Evolutionary conservation across 805 yeast genomes (phyloP).

Genomic region (Ogataea pignaliae): DNA sequence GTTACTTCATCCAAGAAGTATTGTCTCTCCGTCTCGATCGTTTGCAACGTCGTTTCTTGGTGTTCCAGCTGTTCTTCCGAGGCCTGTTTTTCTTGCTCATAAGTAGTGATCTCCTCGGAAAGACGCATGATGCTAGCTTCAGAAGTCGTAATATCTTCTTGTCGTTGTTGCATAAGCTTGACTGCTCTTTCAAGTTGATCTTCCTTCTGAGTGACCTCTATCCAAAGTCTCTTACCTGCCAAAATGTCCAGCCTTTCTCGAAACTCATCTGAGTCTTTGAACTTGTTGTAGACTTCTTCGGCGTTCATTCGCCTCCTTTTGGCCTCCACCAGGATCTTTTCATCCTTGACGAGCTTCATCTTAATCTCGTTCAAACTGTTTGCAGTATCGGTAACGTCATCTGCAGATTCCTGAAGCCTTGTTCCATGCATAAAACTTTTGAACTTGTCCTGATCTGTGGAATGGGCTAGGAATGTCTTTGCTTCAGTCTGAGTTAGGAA

Average conservation of each 20-base stretch:
- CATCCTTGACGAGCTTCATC: slow-evolving; percentile 35
- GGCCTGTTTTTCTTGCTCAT: slow-evolving; percentile 15
- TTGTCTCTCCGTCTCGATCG: slow-evolving; percentile 10
- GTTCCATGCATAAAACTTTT: slow-evolving; percentile 79
- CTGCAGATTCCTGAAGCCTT: slow-evolving; percentile 59
- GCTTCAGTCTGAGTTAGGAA: slow-evolving; percentile 94
- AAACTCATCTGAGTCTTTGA: slow-evolving; percentile 38
- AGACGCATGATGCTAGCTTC: slow-evolving; percentile 16
- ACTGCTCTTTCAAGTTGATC: slow-evolving; percentile 19
- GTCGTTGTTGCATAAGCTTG: slow-evolving; percentile 11
- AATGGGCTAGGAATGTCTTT: slow-evolving; percentile 76
- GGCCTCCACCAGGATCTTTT: slow-evolving; percentile 25
- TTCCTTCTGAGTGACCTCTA: slow-evolving; percentile 33
- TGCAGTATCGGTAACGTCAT: slow-evolving; percentile 43
- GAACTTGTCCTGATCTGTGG: slow-evolving; percentile 69
- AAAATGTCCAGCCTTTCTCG: slow-evolving; percentile 34
- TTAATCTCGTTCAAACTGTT: slow-evolving; percentile 36
- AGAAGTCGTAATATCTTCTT: slow-evolving; percentile 14
- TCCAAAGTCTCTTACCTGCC: slow-evolving; percentile 48
- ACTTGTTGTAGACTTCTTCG: slow-evolving; percentile 33
- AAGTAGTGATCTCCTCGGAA: slow-evolving; percentile 4
- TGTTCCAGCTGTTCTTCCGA: slow-evolving; percentile 12
- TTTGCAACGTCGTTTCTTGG: slow-evolving; percentile 10
- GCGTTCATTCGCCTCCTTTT: slow-evolving; percentile 41
- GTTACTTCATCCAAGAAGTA: slow-evolving; percentile 12